phyloP scores from a whole-genome alignment of 2,329 filamentous ascomycete genomes.

The Cercospora sesami region DNA sequence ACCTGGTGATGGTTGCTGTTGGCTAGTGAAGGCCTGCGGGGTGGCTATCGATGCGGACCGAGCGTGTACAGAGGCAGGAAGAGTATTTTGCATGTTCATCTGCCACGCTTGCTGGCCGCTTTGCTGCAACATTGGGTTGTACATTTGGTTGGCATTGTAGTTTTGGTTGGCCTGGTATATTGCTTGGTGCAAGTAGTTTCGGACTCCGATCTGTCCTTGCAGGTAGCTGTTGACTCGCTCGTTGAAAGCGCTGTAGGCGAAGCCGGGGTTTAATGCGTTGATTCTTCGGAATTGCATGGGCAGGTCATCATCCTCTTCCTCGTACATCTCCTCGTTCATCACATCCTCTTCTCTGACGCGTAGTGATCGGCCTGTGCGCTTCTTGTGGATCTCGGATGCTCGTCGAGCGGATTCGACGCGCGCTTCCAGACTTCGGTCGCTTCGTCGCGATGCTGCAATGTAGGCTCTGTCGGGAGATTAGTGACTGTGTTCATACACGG shows the following conservation, averaged over 20 bases:
- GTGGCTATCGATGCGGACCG: constrained; percentile 50
- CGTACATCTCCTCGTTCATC: constrained; percentile 91
- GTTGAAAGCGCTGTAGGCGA: constrained; percentile 51
- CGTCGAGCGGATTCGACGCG: constrained; percentile 81
- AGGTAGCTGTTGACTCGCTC: constrained; percentile 61
- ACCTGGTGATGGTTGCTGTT: constrained; percentile 31
- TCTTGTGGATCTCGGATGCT: constrained; percentile 89
- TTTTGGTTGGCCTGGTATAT: constrained; percentile 47
- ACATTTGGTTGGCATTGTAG: constrained; percentile 43
- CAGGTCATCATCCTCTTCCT: constrained; percentile 84
- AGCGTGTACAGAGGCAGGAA: constrained; percentile 40
- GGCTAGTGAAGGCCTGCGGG: constrained; percentile 39
- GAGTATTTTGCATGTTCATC: constrained; percentile 33
- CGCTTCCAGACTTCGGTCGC: constrained; percentile 83
- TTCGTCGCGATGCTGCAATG: constrained; percentile 83
- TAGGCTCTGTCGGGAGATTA: constrained; percentile 63
- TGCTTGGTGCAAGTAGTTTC: constrained; percentile 51
- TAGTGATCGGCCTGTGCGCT: constrained; percentile 77
- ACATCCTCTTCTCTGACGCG: constrained; percentile 85
- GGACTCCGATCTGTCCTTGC: constrained; percentile 58
- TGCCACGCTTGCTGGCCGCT: constrained; percentile 34
- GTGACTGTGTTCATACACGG: neutral
- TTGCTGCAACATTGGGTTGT: constrained; percentile 40
- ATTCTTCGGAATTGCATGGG: constrained; percentile 66
- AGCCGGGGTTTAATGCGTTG: constrained; percentile 57